Conservation (phyloP, 1,284 basidiomycete genomes). For the Ustilago nuda region DNA sequence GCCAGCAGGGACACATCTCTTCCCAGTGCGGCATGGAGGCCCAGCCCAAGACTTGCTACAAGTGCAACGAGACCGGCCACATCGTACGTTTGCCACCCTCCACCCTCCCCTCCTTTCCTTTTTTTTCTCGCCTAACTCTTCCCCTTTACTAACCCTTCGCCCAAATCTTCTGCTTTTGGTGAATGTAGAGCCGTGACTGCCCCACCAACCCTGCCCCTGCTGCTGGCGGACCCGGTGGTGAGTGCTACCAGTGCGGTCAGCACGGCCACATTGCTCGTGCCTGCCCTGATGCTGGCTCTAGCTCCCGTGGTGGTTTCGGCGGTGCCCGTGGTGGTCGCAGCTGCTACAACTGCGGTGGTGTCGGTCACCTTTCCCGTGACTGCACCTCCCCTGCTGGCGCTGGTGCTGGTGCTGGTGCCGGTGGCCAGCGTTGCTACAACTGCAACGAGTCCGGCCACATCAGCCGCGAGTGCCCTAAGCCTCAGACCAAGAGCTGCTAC, state of each 20-base stretch:
- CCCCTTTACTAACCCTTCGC: not conserved
- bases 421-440: slow-evolving; percentile 66
- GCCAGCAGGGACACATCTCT: slow-evolving; percentile 64
- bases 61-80: slow-evolving; percentile 64
- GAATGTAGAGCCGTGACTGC: slow-evolving; percentile 62
- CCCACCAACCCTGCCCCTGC: slow-evolving; percentile 47
- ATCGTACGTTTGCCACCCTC: slow-evolving; percentile 31
- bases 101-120: no score
- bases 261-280: slow-evolving; percentile 64
- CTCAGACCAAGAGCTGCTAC: slow-evolving; percentile 65
- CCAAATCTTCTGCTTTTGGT: not conserved
- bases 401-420: slow-evolving; percentile 12
- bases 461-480: slow-evolving; percentile 63
- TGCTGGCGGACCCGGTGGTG: slow-evolving; percentile 50
- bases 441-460: slow-evolving; percentile 65
- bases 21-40: slow-evolving; percentile 64
- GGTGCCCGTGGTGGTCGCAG: slow-evolving; percentile 48
- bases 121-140: not conserved
- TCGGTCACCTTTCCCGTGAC: slow-evolving; percentile 65
- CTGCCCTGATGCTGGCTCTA: slow-evolving; percentile 55
- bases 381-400: slow-evolving; percentile 60
- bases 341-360: slow-evolving; percentile 67
- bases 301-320: slow-evolving; percentile 38
- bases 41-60: slow-evolving; percentile 67
- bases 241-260: slow-evolving; percentile 64